Conservation (phyloP, 768 basidiomycete species). For the Podaxis rugospora region DNA sequence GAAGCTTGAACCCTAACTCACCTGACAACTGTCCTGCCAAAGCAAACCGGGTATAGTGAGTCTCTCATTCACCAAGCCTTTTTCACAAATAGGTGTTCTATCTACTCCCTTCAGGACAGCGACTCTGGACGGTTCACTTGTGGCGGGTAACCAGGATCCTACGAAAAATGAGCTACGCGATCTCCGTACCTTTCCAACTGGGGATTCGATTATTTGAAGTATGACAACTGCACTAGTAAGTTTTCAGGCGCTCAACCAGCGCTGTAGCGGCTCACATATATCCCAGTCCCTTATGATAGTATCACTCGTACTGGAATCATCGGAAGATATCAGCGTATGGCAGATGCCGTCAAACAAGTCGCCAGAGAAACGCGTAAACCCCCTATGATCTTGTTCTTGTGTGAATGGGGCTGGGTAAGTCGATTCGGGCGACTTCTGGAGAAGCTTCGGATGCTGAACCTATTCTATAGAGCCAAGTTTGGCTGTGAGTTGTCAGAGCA, state of each 20-base stretch:
- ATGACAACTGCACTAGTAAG: slow-evolving; percentile 58
- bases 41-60: slow-evolving; percentile 63
- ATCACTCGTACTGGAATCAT: slow-evolving; percentile 51
- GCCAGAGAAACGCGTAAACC: slow-evolving; percentile 43
- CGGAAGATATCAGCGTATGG: slow-evolving; percentile 57
- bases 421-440: slow-evolving; percentile 14
- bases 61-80: background rate
- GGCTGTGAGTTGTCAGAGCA: slow-evolving; percentile 46
- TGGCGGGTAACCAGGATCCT: slow-evolving; percentile 60
- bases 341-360: slow-evolving; percentile 49
- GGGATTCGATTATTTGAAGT: slow-evolving; percentile 55
- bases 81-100: background rate
- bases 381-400: slow-evolving; percentile 56
- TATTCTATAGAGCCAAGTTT: slow-evolving; percentile 45
- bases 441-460: slow-evolving; percentile 1
- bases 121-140: slow-evolving; percentile 71
- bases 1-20: background rate
- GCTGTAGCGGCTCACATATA: background rate
- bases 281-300: slow-evolving; percentile 49
- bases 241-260: slow-evolving; percentile 29
- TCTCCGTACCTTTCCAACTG: slow-evolving; percentile 31
- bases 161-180: slow-evolving; percentile 53
- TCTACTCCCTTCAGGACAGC: slow-evolving; percentile 40
- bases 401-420: slow-evolving; percentile 63
- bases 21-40: slow-evolving; percentile 12